Percentiles rank a stretch among this genome's conserved stretches.
These are phyloP conservation scores for Hippophae rhamnoides DNA, from an alignment of 306 rosid species.

Conservation along the genomic window DNA sequence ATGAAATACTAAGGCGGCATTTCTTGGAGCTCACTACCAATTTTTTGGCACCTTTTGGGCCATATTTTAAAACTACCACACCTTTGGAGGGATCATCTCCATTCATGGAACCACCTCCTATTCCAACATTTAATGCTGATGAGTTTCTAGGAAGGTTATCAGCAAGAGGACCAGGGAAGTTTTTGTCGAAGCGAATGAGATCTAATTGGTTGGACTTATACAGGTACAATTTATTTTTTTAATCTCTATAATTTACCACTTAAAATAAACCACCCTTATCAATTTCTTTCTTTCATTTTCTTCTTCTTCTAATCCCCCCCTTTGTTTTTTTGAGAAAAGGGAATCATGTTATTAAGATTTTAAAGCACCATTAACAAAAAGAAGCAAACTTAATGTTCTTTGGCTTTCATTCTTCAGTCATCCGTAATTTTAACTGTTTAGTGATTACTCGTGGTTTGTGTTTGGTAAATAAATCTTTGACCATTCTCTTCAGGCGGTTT, in stretches of 20 bases:
- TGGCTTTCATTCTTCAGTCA: background rate
- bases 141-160: conserved; percentile 68
- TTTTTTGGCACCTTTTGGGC: conserved; percentile 91
- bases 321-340: too few species aligned
- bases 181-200: conserved; percentile 74
- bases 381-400: background rate
- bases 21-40: conserved; percentile 86
- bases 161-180: conserved; percentile 85
- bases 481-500: conserved; percentile 53
- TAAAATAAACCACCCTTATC: conserved; percentile 9
- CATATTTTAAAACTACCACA: conserved; percentile 62
- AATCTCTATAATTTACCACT: conserved; percentile 3
- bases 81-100: conserved; percentile 83
- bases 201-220: conserved; percentile 84
- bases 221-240: conserved; percentile 37
- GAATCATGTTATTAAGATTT: too few species aligned
- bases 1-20: conserved; percentile 75
- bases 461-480: conserved; percentile 7
- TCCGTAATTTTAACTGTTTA: conserved; percentile 7
- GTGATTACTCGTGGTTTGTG: background rate
- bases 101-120: conserved; percentile 59
- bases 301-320: background rate
- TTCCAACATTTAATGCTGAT: conserved; percentile 50
- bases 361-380: too few species aligned
- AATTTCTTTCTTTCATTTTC: background rate